Evolutionary conservation across 805 yeast species (phyloP).

Genomic region (Candida jianshihensis): DNA sequence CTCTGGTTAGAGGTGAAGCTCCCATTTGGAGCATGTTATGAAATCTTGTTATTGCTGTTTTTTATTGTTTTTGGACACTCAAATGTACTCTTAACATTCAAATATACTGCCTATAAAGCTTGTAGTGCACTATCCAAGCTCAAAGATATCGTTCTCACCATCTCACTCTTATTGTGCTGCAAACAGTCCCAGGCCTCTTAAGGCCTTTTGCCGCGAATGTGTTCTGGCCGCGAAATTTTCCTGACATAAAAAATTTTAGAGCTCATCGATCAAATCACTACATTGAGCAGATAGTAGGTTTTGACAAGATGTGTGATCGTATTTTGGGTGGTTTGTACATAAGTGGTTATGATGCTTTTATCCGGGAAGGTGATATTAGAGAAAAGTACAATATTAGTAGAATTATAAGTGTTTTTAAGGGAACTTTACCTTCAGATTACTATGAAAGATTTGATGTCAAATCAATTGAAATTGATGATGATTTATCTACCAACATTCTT

Average conservation of each 20-base stretch:
- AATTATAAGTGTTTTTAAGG: constrained; percentile 64
- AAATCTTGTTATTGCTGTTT: no score
- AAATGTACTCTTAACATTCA: no score
- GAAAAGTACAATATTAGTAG: constrained; percentile 55
- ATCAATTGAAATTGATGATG: constrained; percentile 70
- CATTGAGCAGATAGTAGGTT: not conserved
- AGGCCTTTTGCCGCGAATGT: no score
- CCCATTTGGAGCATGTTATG: no score
- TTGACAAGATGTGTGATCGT: constrained; percentile 31
- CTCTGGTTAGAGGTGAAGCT: no score
- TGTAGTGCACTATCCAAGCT: no score
- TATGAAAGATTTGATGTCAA: constrained; percentile 40
- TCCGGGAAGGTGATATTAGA: constrained; percentile 43
- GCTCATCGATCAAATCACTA: not conserved
- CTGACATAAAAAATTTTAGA: not conserved
- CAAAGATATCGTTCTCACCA: no score
- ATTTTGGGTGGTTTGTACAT: constrained; percentile 76
- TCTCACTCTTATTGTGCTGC: no score
- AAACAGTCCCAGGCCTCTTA: no score
- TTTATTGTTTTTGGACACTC: no score
- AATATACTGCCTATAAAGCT: no score
- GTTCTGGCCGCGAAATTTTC: no score
- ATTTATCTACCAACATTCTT: constrained; percentile 57
- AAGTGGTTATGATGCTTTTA: constrained; percentile 65
- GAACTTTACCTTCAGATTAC: constrained; percentile 49